Evolutionary conservation across 345 rosid species (phyloP).

Genomic region (Euphorbia peplus): DNA sequence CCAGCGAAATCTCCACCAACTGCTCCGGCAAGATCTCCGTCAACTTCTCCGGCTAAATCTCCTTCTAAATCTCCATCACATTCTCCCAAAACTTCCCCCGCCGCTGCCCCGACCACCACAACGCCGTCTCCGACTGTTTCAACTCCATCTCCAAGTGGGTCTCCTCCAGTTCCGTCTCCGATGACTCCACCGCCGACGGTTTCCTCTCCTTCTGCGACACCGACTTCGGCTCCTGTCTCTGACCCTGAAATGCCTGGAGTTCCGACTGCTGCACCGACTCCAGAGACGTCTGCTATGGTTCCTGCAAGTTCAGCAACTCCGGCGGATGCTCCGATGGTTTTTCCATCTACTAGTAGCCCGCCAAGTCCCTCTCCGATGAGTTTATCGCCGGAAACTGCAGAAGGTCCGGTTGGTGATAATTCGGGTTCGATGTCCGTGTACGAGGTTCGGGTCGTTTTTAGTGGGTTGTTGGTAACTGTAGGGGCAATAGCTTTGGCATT

Average conservation of each 20-base stretch:
- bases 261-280: conserved; percentile 32
- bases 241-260: conserved; percentile 32
- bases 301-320: conserved; percentile 54
- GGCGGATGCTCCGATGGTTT: conserved; percentile 40
- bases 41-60: conserved; percentile 7
- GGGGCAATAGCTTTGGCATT: conserved; percentile 8
- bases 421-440: conserved; percentile 40
- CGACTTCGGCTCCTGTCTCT: conserved; percentile 15
- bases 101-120: conserved; percentile 8
- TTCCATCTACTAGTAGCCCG: conserved; percentile 52
- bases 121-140: conserved; percentile 14
- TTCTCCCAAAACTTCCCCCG: conserved; percentile 10
- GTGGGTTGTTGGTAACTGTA: conserved; percentile 14
- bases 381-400: conserved; percentile 34
- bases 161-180: conserved; percentile 26
- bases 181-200: conserved; percentile 17
- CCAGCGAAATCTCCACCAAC: conserved; percentile 6
- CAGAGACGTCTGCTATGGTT: conserved; percentile 32
- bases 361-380: conserved; percentile 24
- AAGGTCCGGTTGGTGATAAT: conserved; percentile 31
- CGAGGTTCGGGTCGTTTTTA: conserved; percentile 9
- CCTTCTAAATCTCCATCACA: conserved; percentile 1
- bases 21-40: conserved; percentile 2
- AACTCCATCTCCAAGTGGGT: conserved; percentile 18
- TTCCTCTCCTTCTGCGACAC: conserved; percentile 20